These are phyloP conservation scores for Triadica sebifera DNA, from an alignment of 345 rosid species.

Conservation along the genomic window DNA sequence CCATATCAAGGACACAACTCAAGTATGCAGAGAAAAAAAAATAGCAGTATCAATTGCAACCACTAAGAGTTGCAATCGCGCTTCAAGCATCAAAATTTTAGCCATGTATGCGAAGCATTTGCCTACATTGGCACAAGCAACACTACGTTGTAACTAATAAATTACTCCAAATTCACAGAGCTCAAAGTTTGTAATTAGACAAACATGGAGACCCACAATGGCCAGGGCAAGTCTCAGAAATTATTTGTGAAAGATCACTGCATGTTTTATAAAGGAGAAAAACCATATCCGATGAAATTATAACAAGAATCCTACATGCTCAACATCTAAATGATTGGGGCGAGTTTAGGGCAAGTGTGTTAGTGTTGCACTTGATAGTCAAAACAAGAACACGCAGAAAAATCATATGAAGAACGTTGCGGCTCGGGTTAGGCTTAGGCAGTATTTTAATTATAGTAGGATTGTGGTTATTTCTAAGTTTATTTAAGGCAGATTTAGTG, in stretches of 20 bases:
- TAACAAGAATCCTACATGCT: background rate
- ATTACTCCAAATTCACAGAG: background rate
- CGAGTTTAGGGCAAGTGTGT: background rate
- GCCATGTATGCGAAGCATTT: background rate
- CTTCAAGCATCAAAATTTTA: background rate
- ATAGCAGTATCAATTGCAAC: background rate
- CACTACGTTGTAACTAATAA: background rate
- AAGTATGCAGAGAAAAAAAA: background rate
- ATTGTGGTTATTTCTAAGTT: no score
- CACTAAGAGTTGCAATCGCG: background rate
- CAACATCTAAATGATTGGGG: background rate
- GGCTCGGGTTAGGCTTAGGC: no score
- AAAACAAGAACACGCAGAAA: background rate
- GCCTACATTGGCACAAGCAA: background rate
- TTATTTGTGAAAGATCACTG: no score
- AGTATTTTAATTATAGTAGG: no score
- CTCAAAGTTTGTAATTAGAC: background rate
- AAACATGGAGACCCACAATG: background rate
- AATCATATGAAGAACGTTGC: background rate
- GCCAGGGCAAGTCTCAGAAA: background rate
- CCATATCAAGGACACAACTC: background rate
- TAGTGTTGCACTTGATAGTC: background rate
- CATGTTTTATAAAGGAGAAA: background rate
- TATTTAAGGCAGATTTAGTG: no score
- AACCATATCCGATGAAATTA: background rate